phyloP scores from a whole-genome alignment of 2,329 filamentous ascomycete species.

The Pseudogymnoascus sp. region DNA sequence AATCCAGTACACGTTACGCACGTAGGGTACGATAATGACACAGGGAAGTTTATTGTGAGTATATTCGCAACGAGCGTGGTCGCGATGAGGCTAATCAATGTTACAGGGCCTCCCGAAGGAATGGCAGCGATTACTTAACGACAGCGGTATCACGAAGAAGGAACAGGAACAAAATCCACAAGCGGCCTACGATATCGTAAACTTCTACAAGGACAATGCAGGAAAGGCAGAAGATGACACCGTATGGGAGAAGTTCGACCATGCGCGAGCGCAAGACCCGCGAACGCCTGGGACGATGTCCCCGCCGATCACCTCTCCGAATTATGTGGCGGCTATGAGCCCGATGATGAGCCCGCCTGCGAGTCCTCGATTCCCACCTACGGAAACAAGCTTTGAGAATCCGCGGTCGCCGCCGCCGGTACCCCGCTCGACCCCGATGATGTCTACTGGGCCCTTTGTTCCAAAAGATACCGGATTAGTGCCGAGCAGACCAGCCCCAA shows the following conservation, averaged over 20 bases:
- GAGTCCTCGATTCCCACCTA: slow-evolving; percentile 81
- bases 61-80: neutral
- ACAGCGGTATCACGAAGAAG: slow-evolving; percentile 92
- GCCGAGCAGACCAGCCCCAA: slow-evolving; percentile 78
- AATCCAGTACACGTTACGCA: slow-evolving; percentile 98
- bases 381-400: slow-evolving; percentile 94
- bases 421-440: slow-evolving; percentile 43
- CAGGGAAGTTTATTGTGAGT: slow-evolving; percentile 84
- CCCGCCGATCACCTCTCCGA: slow-evolving; percentile 41
- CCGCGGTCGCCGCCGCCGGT: slow-evolving; percentile 88
- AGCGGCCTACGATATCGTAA: slow-evolving; percentile 90
- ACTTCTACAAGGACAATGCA: slow-evolving; percentile 93
- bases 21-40: slow-evolving; percentile 93
- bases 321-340: slow-evolving; percentile 51
- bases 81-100: neutral
- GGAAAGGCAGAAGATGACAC: slow-evolving; percentile 69
- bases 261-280: slow-evolving; percentile 59
- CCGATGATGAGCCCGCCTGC: slow-evolving; percentile 68
- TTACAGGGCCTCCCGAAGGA: slow-evolving; percentile 84
- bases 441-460: slow-evolving; percentile 26
- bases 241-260: slow-evolving; percentile 92
- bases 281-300: slow-evolving; percentile 27
- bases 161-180: slow-evolving; percentile 94
- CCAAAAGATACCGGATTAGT: slow-evolving; percentile 54
- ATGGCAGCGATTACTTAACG: slow-evolving; percentile 93